Evolutionary conservation across 257 asterid species (phyloP).

Genomic region (Jacaranda mimosifolia): DNA sequence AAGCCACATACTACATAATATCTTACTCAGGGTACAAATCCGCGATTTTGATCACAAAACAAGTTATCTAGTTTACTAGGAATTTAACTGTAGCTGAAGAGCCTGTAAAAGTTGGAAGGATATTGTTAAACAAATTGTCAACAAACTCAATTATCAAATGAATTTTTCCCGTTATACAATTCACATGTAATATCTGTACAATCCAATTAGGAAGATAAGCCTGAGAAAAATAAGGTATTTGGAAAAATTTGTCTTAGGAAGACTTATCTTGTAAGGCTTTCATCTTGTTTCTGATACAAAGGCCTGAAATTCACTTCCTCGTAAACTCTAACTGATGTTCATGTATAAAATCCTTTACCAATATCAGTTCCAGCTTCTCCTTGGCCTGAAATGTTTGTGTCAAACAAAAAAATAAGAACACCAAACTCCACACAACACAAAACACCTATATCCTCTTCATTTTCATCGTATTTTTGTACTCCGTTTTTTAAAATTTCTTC

Average conservation of each 20-base stretch:
- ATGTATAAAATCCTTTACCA: constrained; percentile 33
- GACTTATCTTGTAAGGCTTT: constrained; percentile 20
- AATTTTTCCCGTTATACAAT: background rate
- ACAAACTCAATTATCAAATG: background rate
- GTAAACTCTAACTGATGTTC: constrained; percentile 20
- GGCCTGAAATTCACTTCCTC: constrained; percentile 21
- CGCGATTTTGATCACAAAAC: no score
- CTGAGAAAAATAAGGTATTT: background rate
- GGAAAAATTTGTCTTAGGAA: constrained; percentile 1
- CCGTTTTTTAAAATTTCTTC: background rate
- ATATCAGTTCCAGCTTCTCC: constrained; percentile 74
- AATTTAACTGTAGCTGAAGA: background rate
- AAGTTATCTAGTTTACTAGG: background rate
- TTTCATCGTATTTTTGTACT: background rate
- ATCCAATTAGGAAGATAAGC: background rate
- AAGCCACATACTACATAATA: no score
- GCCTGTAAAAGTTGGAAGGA: background rate
- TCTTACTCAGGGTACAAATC: no score
- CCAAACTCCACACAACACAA: constrained; percentile 43
- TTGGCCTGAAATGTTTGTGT: constrained; percentile 64
- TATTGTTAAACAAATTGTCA: background rate
- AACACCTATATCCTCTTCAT: constrained; percentile 30
- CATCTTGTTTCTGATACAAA: constrained; percentile 16
- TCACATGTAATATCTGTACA: constrained; percentile 31
- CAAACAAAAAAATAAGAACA: constrained; percentile 39